These are phyloP conservation scores for Panaeolus papilionaceus DNA, from an alignment of 768 basidiomycete species.

Conservation along the genomic window DNA sequence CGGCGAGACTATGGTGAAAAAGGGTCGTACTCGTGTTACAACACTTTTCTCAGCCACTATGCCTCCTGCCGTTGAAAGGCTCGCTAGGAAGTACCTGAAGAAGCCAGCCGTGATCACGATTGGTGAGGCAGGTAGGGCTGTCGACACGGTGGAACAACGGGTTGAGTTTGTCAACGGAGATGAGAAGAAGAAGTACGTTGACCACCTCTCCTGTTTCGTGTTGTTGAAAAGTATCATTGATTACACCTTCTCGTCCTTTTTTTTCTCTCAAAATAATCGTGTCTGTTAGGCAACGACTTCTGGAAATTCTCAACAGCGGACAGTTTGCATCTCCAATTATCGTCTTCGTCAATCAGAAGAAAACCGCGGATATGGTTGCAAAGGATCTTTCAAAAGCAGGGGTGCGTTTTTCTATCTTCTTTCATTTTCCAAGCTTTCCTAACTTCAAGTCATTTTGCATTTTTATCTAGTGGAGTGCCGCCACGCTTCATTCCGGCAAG, in stretches of 20 bases:
- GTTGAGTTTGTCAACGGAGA: conserved; percentile 94
- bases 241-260: conserved; percentile 1
- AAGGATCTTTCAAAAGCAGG: conserved; percentile 92
- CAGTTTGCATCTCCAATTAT: conserved; percentile 91
- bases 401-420: conserved; percentile 51
- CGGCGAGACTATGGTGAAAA: conserved; percentile 68
- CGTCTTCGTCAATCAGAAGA: conserved; percentile 99
- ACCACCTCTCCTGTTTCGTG: background rate
- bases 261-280: conserved; percentile 23
- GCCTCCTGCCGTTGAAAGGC: conserved; percentile 95
- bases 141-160: conserved; percentile 96
- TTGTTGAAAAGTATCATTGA: conserved; percentile 5
- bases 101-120: conserved; percentile 96
- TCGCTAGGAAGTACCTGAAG: conserved; percentile 93
- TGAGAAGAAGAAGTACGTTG: conserved; percentile 92
- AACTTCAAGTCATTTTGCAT: conserved; percentile 1
- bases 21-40: conserved; percentile 88
- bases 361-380: conserved; percentile 97
- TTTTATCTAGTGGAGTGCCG: conserved; percentile 75
- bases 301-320: conserved; percentile 93
- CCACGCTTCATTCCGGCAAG: conserved; percentile 96
- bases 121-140: conserved; percentile 96
- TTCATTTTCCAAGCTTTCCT: conserved; percentile 20
- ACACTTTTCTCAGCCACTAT: conserved; percentile 98
- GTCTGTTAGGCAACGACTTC: conserved; percentile 69